Conservation (phyloP, 129 eudicot species). For the Heracleum sosnowskyi region DNA sequence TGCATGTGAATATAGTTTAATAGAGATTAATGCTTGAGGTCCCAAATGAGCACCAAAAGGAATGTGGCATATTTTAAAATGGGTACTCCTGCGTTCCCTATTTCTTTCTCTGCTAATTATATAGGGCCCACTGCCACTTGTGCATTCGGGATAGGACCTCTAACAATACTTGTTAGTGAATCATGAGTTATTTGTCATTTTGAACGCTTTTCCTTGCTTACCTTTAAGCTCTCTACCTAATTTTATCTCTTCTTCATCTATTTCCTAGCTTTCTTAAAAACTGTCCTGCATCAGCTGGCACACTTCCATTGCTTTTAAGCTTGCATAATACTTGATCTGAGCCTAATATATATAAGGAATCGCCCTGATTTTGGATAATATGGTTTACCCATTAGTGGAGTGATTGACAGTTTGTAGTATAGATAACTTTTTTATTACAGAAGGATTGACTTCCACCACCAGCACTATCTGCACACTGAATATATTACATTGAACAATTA, state of each 20-base stretch:
- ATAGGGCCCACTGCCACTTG: neutral
- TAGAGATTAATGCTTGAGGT: too few relatives aligned
- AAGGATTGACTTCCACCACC: neutral
- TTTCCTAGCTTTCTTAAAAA: neutral
- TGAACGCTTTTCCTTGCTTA: neutral
- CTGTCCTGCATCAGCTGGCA: too few relatives aligned
- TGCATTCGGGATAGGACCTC: neutral
- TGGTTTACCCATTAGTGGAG: neutral
- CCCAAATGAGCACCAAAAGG: too few relatives aligned
- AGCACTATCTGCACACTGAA: neutral
- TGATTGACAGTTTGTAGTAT: neutral
- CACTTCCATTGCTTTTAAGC: neutral
- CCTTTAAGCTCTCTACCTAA: neutral
- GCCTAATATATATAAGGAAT: neutral
- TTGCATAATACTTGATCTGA: neutral
- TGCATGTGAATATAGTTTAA: too few relatives aligned
- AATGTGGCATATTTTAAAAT: too few relatives aligned
- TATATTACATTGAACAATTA: too few relatives aligned
- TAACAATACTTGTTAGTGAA: neutral
- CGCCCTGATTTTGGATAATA: neutral
- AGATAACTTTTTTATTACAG: neutral
- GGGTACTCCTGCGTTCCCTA: too few relatives aligned
- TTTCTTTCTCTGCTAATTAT: too few relatives aligned
- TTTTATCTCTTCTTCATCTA: neutral
- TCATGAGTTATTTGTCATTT: neutral